Base-by-base conservation (phyloP, 1,139 yeast species). In the Nakaseomyces sp. region DNA sequence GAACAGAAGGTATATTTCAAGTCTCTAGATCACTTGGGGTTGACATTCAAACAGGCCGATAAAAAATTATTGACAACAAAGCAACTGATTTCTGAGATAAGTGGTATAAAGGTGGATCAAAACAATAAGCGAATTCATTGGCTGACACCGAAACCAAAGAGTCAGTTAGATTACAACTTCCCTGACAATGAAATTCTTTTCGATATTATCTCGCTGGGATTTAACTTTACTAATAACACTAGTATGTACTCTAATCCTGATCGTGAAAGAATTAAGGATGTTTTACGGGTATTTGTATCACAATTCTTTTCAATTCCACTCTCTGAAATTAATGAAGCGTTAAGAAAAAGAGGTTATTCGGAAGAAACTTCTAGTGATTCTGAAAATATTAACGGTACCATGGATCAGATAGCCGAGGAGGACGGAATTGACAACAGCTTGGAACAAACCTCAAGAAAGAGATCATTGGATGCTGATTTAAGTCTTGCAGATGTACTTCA, bases 31-130 rank as follows among this genome's bases (percentile, higher is more conserved):
- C 98, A 93, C 63, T 72, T 89, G 52, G 99, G 99, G 2, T 73
- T 91, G 54, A 88, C 96, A 0, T 93, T 91, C 68, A 91, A 91
- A 64, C 96, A 91, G 64, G 87, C 95, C 10, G 99, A 91, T 64
- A 91, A 93, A 64, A 91, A 91, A 64, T 70, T 87, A 46, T 69
- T 93, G 53, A 88, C 97, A 0, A 83, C 94, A 6, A 87, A 91
- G 56, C 95, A 88, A 55, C 70, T 91, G 54, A 80, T 91, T 6
- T 81, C 95, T 51, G 98, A 91, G 62, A 85, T 93, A 45, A 84
- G 93, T 51, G 86, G 96, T 2, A 84, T 89, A 33, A 88, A 89
- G 64, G 84, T 87, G 37, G 97, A 91, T 58, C 97, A 91, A 63
- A 56, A 61, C 4, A 76, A 74, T 45, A 79, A 87, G 65, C 74